These are phyloP conservation scores for Hericium rajendrae DNA, from an alignment of 768 basidiomycete species.

Conservation along the genomic window DNA sequence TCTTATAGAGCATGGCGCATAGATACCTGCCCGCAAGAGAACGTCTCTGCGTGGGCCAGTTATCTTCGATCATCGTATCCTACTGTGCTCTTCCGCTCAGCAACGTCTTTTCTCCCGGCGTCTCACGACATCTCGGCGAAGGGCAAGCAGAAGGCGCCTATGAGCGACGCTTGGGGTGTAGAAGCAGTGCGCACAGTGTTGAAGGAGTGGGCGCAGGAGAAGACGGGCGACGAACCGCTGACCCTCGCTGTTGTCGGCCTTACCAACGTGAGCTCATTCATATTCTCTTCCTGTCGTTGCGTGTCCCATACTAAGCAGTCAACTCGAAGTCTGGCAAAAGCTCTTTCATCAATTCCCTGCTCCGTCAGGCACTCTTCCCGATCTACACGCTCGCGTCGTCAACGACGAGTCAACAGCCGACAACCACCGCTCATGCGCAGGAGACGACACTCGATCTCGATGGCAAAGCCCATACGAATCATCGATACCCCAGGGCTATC, in stretches of 20 bases:
- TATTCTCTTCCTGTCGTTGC: background rate
- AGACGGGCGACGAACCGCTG: constrained; percentile 40
- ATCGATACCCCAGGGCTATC: constrained; percentile 88
- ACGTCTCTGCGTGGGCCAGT: constrained; percentile 57
- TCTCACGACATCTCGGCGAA: constrained; percentile 15
- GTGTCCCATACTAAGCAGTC: background rate
- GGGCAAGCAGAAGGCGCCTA: constrained; percentile 35
- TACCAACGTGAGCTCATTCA: constrained; percentile 50
- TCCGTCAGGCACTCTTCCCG: constrained; percentile 39
- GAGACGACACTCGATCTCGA: constrained; percentile 43
- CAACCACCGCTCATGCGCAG: constrained; percentile 63
- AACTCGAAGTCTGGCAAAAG: constrained; percentile 70
- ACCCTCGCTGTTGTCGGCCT: constrained; percentile 76
- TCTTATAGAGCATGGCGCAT: background rate
- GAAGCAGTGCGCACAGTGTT: constrained; percentile 43
- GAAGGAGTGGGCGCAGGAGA: constrained; percentile 35
- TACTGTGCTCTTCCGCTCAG: constrained; percentile 65
- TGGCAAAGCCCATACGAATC: constrained; percentile 45
- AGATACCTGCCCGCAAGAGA: constrained; percentile 79
- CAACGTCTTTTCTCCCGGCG: constrained; percentile 53
- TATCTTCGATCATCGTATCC: constrained; percentile 51
- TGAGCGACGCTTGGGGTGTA: constrained; percentile 53
- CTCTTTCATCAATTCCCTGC: constrained; percentile 72
- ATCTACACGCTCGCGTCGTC: constrained; percentile 43
- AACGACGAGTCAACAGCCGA: constrained; percentile 44